Conservation (phyloP, 2,329 filamentous ascomycete genomes). For the Paecilomyces fulvus region DNA sequence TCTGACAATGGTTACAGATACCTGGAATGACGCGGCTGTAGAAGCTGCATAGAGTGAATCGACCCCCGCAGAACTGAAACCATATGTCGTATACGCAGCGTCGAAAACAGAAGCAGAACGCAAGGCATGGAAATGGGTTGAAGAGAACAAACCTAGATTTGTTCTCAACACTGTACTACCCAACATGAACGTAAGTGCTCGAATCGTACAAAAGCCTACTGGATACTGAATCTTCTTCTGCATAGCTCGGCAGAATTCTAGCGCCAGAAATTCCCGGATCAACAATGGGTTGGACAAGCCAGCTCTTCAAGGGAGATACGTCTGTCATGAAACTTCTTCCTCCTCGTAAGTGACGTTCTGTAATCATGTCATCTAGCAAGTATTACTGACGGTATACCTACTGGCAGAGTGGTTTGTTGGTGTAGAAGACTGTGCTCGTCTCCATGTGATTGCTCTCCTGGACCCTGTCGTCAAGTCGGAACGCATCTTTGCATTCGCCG, state of each 20-base stretch:
- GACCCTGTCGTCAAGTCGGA: constrained; percentile 38
- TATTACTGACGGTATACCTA: not conserved
- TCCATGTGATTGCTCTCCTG: constrained; percentile 46
- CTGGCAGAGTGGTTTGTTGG: constrained; percentile 36
- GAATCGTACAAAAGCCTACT: not conserved
- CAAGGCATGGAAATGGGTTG: constrained; percentile 38
- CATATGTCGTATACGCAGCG: constrained; percentile 32
- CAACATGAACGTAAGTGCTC: constrained; percentile 24
- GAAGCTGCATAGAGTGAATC: constrained; percentile 23
- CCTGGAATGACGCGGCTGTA: constrained; percentile 15
- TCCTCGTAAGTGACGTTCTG: not conserved
- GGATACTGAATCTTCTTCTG: not conserved
- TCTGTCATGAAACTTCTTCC: not conserved
- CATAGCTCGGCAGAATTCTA: not conserved
- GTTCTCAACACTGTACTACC: constrained; percentile 28
- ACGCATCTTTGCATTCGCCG: constrained; percentile 47
- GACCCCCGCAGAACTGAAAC: constrained; percentile 20
- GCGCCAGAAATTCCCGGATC: not conserved
- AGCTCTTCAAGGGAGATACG: not conserved
- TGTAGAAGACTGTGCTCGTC: constrained; percentile 38
- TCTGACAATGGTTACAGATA: constrained; percentile 5
- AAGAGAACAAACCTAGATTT: constrained; percentile 36
- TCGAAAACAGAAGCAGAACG: constrained; percentile 41
- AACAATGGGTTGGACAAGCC: not conserved
- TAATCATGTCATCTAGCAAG: not conserved